Conservation (phyloP, 2,329 filamentous ascomycete species). For the Paraphoma chrysanthemicola region DNA sequence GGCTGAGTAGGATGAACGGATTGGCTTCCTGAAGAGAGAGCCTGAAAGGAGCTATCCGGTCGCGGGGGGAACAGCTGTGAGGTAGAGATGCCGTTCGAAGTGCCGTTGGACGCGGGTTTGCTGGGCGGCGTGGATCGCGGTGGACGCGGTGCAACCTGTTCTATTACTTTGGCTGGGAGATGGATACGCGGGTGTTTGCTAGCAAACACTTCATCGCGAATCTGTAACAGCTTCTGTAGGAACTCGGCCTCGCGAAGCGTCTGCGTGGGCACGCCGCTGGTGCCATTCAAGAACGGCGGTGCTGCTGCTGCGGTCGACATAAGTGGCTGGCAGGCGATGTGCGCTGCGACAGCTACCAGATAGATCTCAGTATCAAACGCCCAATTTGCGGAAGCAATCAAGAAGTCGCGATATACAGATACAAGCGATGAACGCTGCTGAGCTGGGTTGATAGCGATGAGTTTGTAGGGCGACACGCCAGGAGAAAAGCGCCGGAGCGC, state of each 20-base stretch:
- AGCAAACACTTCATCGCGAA: constrained; percentile 81
- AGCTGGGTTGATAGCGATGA: constrained; percentile 31
- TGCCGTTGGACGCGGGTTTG: constrained; percentile 41
- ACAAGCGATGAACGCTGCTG: constrained; percentile 32
- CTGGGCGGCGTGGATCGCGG: constrained; percentile 32
- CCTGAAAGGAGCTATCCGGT: constrained; percentile 37
- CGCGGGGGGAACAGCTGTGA: constrained; percentile 37
- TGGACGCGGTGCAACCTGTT: constrained; percentile 48
- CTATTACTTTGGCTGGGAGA: constrained; percentile 61
- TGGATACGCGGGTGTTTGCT: constrained; percentile 73
- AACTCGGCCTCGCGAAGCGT: constrained; percentile 54
- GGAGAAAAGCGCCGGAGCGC: constrained; percentile 11
- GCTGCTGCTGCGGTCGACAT: constrained; percentile 41
- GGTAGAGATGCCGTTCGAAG: constrained; percentile 30
- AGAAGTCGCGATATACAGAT: constrained; percentile 31
- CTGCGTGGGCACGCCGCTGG: constrained; percentile 45
- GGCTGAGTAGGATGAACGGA: constrained; percentile 28
- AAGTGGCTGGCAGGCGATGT: constrained; percentile 26
- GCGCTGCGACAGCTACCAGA: constrained; percentile 25
- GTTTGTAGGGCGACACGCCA: constrained; percentile 26
- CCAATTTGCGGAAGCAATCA: constrained; percentile 20
- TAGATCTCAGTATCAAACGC: constrained; percentile 25
- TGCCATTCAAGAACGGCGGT: constrained; percentile 41
- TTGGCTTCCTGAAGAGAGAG: constrained; percentile 27
- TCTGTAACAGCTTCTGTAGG: constrained; percentile 79